These are phyloP conservation scores for Kappamyces sp. DNA, from an alignment of 192 early-diverging fungal species.

Conservation along the genomic window DNA sequence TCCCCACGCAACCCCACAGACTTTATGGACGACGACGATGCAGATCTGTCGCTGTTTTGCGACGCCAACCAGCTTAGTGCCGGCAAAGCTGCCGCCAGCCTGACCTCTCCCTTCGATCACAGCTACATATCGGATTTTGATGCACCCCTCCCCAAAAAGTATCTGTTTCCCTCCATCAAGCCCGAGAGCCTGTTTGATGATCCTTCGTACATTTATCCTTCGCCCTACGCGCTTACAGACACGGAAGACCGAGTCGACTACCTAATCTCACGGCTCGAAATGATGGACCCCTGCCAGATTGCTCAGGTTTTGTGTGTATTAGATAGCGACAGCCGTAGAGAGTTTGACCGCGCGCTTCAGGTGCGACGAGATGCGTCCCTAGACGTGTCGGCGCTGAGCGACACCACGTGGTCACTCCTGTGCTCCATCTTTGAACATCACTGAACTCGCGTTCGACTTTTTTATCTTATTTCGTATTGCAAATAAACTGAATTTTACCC, in stretches of 20 bases:
- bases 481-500: too few species aligned
- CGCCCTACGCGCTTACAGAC: slow-evolving; percentile 9
- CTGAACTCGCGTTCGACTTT: too few species aligned
- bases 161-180: slow-evolving; percentile 1
- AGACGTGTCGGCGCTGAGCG: slow-evolving; percentile 6
- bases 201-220: slow-evolving; percentile 13
- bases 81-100: not conserved
- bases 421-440: slow-evolving; percentile 7
- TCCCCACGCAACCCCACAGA: not conserved
- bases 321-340: not conserved
- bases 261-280: not conserved
- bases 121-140: slow-evolving; percentile 12
- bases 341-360: slow-evolving; percentile 7
- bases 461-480: too few species aligned
- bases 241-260: slow-evolving; percentile 11
- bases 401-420: slow-evolving; percentile 9
- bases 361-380: slow-evolving; percentile 4
- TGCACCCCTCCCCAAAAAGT: slow-evolving; percentile 3
- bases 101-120: slow-evolving; percentile 7
- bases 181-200: not conserved
- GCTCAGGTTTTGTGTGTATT: slow-evolving; percentile 10
- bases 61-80: not conserved
- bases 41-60: not conserved
- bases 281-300: not conserved
- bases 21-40: not conserved